phyloP scores from a whole-genome alignment of 768 basidiomycete genomes.

The Podaxis mareebaensis region DNA sequence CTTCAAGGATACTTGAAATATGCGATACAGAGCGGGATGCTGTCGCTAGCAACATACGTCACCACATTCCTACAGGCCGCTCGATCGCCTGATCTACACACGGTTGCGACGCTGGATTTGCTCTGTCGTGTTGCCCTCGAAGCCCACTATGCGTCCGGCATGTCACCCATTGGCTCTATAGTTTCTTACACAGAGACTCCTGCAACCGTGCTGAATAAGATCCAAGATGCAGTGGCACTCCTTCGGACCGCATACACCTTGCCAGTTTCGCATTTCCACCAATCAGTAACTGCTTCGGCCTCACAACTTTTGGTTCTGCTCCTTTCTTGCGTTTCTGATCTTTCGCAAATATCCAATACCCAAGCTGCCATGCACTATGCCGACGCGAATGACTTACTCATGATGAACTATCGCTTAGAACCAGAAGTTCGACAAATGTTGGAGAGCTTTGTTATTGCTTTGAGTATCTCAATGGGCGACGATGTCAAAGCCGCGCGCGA shows the following conservation, averaged over 20 bases:
- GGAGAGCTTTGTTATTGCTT: conserved; percentile 57
- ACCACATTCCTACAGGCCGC: conserved; percentile 68
- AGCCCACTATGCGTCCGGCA: conserved; percentile 58
- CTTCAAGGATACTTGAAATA: conserved; percentile 66
- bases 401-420: conserved; percentile 54
- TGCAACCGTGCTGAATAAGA: conserved; percentile 47
- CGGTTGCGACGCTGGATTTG: conserved; percentile 65
- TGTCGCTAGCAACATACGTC: conserved; percentile 62
- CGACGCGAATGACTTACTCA: conserved; percentile 51
- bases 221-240: conserved; percentile 62
- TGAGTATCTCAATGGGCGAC: conserved; percentile 65
- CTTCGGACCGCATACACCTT: conserved; percentile 58
- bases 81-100: conserved; percentile 63
- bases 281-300: conserved; percentile 57
- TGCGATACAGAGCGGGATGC: conserved; percentile 55
- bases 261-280: conserved; percentile 58
- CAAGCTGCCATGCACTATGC: conserved; percentile 53
- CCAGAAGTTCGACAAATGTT: conserved; percentile 54
- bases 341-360: conserved; percentile 60
- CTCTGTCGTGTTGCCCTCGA: conserved; percentile 69
- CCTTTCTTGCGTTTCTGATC: conserved; percentile 58
- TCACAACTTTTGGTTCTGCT: conserved; percentile 66
- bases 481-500: conserved; percentile 71
- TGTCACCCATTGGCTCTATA: conserved; percentile 54
- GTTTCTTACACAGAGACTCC: conserved; percentile 52